Evolutionary conservation across 179 eudicot species (phyloP).

Genomic region (Pouteria campechiana): DNA sequence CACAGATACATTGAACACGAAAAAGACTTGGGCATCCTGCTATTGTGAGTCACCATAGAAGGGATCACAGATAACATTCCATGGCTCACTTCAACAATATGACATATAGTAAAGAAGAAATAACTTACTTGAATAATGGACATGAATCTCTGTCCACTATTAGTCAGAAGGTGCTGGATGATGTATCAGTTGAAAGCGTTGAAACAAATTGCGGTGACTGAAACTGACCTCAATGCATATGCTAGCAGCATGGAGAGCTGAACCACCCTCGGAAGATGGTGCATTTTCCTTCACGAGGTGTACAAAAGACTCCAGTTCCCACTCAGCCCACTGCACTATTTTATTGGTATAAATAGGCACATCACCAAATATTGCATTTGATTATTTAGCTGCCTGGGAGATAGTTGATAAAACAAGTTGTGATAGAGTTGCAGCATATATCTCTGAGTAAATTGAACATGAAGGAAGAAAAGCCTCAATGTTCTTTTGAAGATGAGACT

Average conservation of each 20-base stretch:
- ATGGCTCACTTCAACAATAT: too few species aligned
- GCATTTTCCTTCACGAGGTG: constrained; percentile 83
- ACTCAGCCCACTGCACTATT: constrained; percentile 92
- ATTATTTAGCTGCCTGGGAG: constrained; percentile 55
- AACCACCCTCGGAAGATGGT: constrained; percentile 63
- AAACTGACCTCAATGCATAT: constrained; percentile 80
- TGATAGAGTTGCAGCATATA: constrained; percentile 74
- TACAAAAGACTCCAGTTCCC: constrained; percentile 72
- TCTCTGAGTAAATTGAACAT: constrained; percentile 68
- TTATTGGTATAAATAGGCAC: constrained; percentile 59
- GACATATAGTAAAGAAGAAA: too few species aligned
- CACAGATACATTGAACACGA: too few species aligned
- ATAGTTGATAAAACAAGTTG: constrained; percentile 70
- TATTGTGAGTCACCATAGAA: too few species aligned
- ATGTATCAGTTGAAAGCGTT: constrained; percentile 54
- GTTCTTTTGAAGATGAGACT: constrained; percentile 55
- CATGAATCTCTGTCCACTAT: constrained; percentile 68
- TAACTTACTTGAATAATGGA: constrained; percentile 54
- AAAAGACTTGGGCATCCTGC: too few species aligned
- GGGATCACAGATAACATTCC: too few species aligned
- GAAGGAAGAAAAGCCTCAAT: constrained; percentile 59
- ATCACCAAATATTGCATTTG: constrained; percentile 66
- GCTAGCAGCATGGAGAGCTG: constrained; percentile 78
- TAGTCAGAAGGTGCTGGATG: constrained; percentile 59
- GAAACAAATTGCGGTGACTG: constrained; percentile 79